Evolutionary conservation across 2,329 filamentous ascomycete species (phyloP), one percentile per base, ranked within the genome.

Genomic region (Emmonsiellopsis sp.): DNA sequence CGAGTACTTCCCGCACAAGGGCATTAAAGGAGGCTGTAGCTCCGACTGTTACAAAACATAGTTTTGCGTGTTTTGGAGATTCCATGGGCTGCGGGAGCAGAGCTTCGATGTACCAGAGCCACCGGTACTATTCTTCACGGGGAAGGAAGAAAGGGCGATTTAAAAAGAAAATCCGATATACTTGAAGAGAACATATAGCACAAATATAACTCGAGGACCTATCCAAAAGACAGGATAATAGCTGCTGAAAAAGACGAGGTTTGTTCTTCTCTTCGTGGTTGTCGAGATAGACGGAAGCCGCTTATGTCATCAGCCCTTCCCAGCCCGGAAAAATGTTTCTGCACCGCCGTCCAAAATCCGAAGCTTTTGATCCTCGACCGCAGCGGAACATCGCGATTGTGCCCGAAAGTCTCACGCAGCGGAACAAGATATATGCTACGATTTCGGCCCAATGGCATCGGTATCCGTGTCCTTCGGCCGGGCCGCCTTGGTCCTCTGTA

Each of bases 31-130:
- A 81, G 13, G 91, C 90, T 0, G 92, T 98, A 5, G 93, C 92
- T 53, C 93, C 93, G 33, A 95, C 86, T 0, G 93, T 97, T 53
- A 96, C 85, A 60, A 98, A 87, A 66, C 88, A 93, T 51, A 71
- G 46, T 58, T 74, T 76, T 48, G 59, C 65, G 53, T 53, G 47
- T 49, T 53, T 54, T 43, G 53, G 57, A 52, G 56, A 57, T 50
- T 57, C 61, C 55, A 56, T 55, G 55, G 61, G 36, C 10, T 17
- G 21, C 37, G 9, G 21, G 21, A 27, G 21, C 5, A 27, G 21
- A 27, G 21, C 21, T 5, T 27, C 21, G 21, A 27, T 27, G 21
- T 2, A 17, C 17, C 17, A 17, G n/a, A 36, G 13, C 9, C 7
- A 14, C 31, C 17, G 37, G 45, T 21, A 48, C 14, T 44, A 36